Conservation (phyloP, 1,284 basidiomycete species). For the Rhizoctonia solani region DNA sequence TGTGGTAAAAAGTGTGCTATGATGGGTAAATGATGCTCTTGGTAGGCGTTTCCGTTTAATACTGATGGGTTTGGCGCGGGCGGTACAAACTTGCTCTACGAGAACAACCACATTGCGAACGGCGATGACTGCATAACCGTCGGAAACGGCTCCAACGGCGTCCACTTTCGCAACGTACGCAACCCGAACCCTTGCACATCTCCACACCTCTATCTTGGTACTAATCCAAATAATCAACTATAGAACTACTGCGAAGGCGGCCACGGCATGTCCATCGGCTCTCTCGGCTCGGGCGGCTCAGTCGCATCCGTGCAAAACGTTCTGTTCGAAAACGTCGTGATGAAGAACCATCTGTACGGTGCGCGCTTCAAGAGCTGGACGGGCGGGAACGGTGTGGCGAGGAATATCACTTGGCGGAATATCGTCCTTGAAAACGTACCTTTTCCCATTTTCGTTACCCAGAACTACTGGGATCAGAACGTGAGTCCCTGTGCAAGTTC, state of each 20-base stretch:
- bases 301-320: constrained; percentile 61
- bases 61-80: constrained; percentile 66
- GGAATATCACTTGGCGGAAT: constrained; percentile 63
- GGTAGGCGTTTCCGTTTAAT: constrained; percentile 63
- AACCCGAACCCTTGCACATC: too few species aligned
- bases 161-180: constrained; percentile 54
- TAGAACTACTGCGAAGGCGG: constrained; percentile 51
- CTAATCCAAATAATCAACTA: too few species aligned
- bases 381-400: constrained; percentile 61
- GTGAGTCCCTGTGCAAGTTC: constrained; percentile 46
- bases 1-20: neutral
- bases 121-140: constrained; percentile 67
- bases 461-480: constrained; percentile 67
- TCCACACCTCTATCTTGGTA: too few species aligned
- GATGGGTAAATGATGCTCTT: neutral
- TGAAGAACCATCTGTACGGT: constrained; percentile 59
- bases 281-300: constrained; percentile 56
- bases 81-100: constrained; percentile 60
- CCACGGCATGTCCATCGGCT: constrained; percentile 65
- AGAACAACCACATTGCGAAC: constrained; percentile 60
- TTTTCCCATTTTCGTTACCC: constrained; percentile 66
- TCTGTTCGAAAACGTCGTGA: constrained; percentile 60
- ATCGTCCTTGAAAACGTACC: constrained; percentile 58
- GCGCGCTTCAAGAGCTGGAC: constrained; percentile 73
- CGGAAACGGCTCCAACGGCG: constrained; percentile 59